These are phyloP conservation scores for Periconia sp. DNA, from an alignment of 2,329 filamentous ascomycete genomes.

Conservation along the genomic window DNA sequence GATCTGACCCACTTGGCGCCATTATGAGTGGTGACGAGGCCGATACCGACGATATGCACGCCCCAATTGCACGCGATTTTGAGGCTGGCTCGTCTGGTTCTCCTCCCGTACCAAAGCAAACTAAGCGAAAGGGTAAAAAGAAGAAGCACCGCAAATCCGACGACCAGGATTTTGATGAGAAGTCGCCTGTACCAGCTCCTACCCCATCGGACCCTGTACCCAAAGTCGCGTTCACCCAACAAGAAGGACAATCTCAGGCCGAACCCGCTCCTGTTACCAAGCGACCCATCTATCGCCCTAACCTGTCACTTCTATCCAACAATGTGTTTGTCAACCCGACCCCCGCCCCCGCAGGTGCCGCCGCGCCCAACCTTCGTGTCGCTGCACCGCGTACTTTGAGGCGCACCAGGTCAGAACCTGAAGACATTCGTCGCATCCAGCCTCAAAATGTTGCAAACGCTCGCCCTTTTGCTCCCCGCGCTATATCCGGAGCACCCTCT, in stretches of 20 bases:
- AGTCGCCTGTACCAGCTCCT: conserved; percentile 17
- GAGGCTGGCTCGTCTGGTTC: conserved; percentile 42
- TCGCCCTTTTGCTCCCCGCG: conserved; percentile 20
- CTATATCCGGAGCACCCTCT: conserved; percentile 13
- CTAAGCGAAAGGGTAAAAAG: conserved; percentile 47
- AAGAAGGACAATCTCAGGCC: conserved; percentile 27
- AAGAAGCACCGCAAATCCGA: conserved; percentile 46
- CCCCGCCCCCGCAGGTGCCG: conserved; percentile 31
- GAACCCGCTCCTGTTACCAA: conserved; percentile 43
- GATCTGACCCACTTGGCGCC: conserved; percentile 35
- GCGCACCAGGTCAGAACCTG: conserved; percentile 39
- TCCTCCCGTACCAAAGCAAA: conserved; percentile 38
- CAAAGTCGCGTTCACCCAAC: conserved; percentile 46
- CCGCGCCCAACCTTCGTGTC: conserved; percentile 34
- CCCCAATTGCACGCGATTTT: conserved; percentile 52
- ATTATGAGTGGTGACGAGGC: conserved; percentile 58
- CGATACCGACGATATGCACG: conserved; percentile 50
- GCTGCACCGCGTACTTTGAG: conserved; percentile 35
- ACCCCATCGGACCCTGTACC: conserved; percentile 10
- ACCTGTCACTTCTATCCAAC: conserved; percentile 67
- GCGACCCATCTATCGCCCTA: conserved; percentile 62
- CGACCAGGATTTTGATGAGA: conserved; percentile 23
- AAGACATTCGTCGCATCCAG: conserved; percentile 33
- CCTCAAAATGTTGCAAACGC: conserved; percentile 19
- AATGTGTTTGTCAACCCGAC: conserved; percentile 63